A percentile compares a stretch with the other conserved stretches of the same genome.
These are phyloP conservation scores for Zalaria obscura DNA, from an alignment of 2,329 filamentous ascomycete genomes.

Conservation along the genomic window DNA sequence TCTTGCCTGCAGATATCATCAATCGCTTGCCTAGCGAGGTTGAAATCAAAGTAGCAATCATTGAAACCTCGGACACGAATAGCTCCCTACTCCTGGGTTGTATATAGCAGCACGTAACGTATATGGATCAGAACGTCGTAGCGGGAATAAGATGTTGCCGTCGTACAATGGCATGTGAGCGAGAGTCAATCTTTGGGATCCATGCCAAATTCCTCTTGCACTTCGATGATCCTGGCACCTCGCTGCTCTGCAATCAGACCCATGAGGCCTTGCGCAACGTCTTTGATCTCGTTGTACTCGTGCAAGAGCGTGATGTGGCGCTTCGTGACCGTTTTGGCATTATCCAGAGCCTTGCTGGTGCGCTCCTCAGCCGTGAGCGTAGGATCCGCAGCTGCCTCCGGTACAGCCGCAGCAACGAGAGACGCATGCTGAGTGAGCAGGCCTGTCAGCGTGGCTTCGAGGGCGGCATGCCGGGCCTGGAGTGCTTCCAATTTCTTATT, in stretches of 20 bases:
- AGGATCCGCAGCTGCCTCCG: constrained; percentile 12
- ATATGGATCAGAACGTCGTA: too few species aligned
- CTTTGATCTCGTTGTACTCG: constrained; percentile 58
- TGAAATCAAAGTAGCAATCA: too few species aligned
- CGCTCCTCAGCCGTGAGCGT: constrained; percentile 15
- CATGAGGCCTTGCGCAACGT: constrained; percentile 51
- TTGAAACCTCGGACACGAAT: too few species aligned
- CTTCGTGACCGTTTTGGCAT: constrained; percentile 40
- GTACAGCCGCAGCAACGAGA: constrained; percentile 15
- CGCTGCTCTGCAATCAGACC: constrained; percentile 52
- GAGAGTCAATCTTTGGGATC: constrained; percentile 25
- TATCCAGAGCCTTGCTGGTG: constrained; percentile 18
- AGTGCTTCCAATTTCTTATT: constrained; percentile 7
- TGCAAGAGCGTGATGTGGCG: constrained; percentile 52
- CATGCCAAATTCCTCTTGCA: constrained; percentile 35
- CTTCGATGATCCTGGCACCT: constrained; percentile 37
- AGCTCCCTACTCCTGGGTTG: too few species aligned
- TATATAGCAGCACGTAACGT: too few species aligned
- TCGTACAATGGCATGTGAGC: too few species aligned
- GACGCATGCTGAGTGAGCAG: constrained; percentile 28
- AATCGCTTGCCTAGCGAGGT: too few species aligned
- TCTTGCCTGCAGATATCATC: too few species aligned
- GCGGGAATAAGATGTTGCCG: too few species aligned
- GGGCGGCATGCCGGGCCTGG: constrained; percentile 16
- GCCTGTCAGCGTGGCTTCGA: constrained; percentile 33